Evolutionary conservation across 352 stramenopile species (phyloP).

Genomic region (Phytophthora pluvialis): DNA sequence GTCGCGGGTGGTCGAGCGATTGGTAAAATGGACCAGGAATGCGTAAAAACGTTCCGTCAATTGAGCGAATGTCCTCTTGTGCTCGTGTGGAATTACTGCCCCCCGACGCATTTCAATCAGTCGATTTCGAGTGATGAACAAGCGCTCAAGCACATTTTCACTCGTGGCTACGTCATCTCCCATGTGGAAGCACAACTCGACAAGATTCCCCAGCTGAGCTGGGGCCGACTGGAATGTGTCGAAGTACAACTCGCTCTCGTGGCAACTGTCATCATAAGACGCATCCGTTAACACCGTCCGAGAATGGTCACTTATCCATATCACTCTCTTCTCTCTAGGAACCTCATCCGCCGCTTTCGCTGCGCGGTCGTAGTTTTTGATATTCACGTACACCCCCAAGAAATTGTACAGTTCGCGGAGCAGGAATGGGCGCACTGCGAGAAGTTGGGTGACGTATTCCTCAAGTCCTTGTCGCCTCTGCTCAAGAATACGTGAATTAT

Average conservation of each 20-base stretch:
- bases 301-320: neutral
- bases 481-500: neutral
- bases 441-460: neutral
- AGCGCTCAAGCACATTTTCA: neutral
- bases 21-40: neutral
- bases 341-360: neutral
- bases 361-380: constrained; percentile 3
- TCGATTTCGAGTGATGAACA: constrained; percentile 9
- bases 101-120: neutral
- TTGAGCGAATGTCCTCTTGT: neutral
- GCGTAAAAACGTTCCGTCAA: neutral
- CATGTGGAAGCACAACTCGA: constrained; percentile 9
- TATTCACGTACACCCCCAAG: constrained; percentile 11
- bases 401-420: constrained; percentile 17
- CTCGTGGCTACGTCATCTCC: neutral
- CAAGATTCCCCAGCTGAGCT: neutral
- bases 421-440: constrained; percentile 8
- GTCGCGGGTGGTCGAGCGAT: neutral
- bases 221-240: neutral
- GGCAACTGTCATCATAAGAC: neutral
- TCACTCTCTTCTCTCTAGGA: neutral
- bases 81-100: neutral
- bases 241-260: neutral
- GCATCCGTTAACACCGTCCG: neutral
- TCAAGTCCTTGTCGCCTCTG: constrained; percentile 2